These are phyloP conservation scores for Umbilicaria muhlenbergii DNA, from an alignment of 495 filamentous ascomycete genomes.

Conservation along the genomic window DNA sequence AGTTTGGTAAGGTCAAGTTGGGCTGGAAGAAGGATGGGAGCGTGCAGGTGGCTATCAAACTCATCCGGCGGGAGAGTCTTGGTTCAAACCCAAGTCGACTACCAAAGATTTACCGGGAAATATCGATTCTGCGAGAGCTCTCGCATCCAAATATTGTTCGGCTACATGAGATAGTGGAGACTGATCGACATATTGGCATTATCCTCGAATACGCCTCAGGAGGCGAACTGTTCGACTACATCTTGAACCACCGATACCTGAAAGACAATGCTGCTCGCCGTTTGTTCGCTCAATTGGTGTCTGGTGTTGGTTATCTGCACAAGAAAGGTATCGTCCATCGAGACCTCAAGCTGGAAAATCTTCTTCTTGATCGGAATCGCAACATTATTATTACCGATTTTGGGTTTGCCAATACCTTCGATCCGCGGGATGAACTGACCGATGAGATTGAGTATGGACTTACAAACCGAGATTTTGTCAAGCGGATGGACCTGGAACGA, in stretches of 20 bases:
- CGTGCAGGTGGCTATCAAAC: conserved; percentile 93
- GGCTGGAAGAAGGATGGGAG: conserved; percentile 97
- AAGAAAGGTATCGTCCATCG: conserved; percentile 98
- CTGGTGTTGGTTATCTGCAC: conserved; percentile 93
- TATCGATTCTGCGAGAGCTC: conserved; percentile 71
- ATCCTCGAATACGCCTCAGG: conserved; percentile 97
- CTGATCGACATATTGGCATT: conserved; percentile 90
- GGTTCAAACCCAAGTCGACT: conserved; percentile 74
- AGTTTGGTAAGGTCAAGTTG: conserved; percentile 97
- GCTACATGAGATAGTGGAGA: conserved; percentile 97
- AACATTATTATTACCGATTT: conserved; percentile 99
- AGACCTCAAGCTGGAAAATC: conserved; percentile 93
- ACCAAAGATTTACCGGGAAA: conserved; percentile 95
- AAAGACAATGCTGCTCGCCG: conserved; percentile 84
- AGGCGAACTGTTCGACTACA: conserved; percentile 96
- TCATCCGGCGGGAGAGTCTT: conserved; percentile 81
- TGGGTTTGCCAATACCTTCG: conserved; percentile 96
- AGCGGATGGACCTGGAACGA: conserved; percentile 62
- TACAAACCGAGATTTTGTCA: conserved; percentile 70
- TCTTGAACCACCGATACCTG: conserved; percentile 86
- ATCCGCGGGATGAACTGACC: conserved; percentile 69
- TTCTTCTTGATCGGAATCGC: conserved; percentile 85
- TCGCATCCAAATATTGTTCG: conserved; percentile 94
- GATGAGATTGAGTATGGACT: conserved; percentile 85
- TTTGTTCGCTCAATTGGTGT: conserved; percentile 90